Evolutionary conservation across 192 early-diverging fungal genomes (phyloP).

Genomic region (Backusella tarrabulga): DNA sequence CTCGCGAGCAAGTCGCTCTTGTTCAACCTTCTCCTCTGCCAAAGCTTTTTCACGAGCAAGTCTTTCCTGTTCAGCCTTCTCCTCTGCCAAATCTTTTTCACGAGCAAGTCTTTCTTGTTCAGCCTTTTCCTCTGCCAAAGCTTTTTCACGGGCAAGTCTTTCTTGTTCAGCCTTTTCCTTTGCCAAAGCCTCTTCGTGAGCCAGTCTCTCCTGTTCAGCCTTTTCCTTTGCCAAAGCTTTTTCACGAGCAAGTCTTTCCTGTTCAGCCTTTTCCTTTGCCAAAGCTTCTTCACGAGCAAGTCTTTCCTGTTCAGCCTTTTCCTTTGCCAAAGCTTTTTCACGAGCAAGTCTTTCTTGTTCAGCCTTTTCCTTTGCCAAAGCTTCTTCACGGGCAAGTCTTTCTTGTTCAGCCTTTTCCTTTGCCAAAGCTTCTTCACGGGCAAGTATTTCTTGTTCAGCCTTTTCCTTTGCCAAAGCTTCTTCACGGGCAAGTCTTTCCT

Average conservation of each 20-base stretch:
- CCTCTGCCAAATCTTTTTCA: no score
- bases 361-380: neutral
- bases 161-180: no score
- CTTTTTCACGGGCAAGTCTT: no score
- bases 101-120: no score
- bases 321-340: neutral
- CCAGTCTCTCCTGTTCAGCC: neutral
- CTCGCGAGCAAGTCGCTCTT: neutral
- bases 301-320: neutral
- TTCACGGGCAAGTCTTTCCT: neutral
- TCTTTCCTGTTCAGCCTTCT: no score
- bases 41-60: no score
- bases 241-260: neutral
- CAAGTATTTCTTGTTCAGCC: no score
- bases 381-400: neutral
- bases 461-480: neutral
- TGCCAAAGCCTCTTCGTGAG: no score
- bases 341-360: neutral
- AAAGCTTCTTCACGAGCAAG: neutral
- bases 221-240: neutral
- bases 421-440: no score
- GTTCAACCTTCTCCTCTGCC: neutral
- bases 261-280: neutral
- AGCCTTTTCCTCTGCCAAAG: no score
- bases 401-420: no score